Evolutionary conservation across 768 basidiomycete genomes (phyloP).

Genomic region (Austroboletus eburneus): DNA sequence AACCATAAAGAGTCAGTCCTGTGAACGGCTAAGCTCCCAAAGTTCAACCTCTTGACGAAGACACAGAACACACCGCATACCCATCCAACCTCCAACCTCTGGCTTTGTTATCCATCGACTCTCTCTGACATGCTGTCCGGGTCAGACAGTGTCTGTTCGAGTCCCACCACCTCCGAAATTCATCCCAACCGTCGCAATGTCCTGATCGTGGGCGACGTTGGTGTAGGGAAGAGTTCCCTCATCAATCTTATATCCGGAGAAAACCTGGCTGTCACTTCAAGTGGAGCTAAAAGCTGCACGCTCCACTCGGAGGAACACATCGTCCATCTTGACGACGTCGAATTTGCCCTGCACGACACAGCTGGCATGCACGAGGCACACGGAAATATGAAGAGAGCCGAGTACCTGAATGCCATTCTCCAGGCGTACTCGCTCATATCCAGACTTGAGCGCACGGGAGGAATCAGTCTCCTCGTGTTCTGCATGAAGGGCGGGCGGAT

Average conservation of each 20-base stretch:
- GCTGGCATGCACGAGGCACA: constrained; percentile 28
- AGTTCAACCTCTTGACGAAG: constrained; percentile 1
- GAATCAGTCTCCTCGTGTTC: constrained; percentile 28
- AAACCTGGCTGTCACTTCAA: constrained; percentile 27
- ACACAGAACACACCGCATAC: constrained; percentile 1
- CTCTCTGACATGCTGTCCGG: constrained; percentile 12
- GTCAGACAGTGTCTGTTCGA: constrained; percentile 12
- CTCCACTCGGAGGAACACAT: constrained; percentile 25
- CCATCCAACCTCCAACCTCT: neutral
- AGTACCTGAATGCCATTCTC: constrained; percentile 24
- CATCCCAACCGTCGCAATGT: constrained; percentile 18
- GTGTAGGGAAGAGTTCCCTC: constrained; percentile 38
- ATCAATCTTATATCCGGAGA: constrained; percentile 36
- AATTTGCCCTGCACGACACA: constrained; percentile 24
- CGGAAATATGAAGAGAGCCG: constrained; percentile 19
- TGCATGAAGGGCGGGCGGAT: constrained; percentile 29
- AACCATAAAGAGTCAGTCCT: too few species aligned
- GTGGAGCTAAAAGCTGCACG: constrained; percentile 33
- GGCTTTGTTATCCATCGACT: constrained; percentile 1
- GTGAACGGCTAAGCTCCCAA: neutral
- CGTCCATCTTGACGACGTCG: constrained; percentile 13
- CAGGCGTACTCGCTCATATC: constrained; percentile 34
- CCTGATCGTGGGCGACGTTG: constrained; percentile 27
- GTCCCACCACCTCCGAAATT: constrained; percentile 9
- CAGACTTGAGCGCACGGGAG: constrained; percentile 23